Evolutionary conservation across 345 rosid species (phyloP), one percentile per base, ranked within the genome.

Genomic region (Psidium friedrichsthalianum): DNA sequence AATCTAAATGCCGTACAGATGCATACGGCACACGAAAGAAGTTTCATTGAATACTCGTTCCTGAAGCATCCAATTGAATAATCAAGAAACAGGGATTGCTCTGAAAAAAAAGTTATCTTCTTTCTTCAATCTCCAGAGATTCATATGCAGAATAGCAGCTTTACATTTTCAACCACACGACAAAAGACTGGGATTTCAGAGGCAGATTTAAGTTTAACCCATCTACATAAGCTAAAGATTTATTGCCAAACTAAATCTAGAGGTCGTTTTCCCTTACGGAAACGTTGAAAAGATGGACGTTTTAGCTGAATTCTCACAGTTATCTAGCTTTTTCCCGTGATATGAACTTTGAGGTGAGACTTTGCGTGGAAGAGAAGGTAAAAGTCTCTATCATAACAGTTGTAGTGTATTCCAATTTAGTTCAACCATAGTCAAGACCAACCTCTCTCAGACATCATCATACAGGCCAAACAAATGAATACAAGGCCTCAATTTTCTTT

Each of bases 1-100:
- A 85, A 85, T 89, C 55, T 59, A 44, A 85, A 85, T 20, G 86
- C 14, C 56, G 44, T 29, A 86, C 82, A 15, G 29, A 76, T 40
- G 78, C 57, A 81, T 20, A 82, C 40, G 83, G 59, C 84, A 82
- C n/a, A 74, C 69, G 36, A 21, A 15, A 10, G 64, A 82, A n/a
- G 56, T 82, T 81, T 52, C 83, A 9, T 27, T 16, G 10, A 82
- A 82, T 53, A 57, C 27, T 52, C n/a, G 51, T 18, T 12, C 82
- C 5, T 51, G 57, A 51, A 16, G 47, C 13, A 82, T 52, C 56
- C 58, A 2, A 36, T 25, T 32, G 32, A 42, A 56, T 29, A n/a
- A 82, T 82, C 84, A 51, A 82, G 36, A 22, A n/a, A 12, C 36
- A n/a, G 84, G 22, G 42, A 82, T 82, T 52, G 58, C 84, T 25